Percentiles rank a stretch among this genome's conserved stretches.
phyloP scores from a whole-genome alignment of 345 rosid species.

The Hibiscus syriacus region DNA sequence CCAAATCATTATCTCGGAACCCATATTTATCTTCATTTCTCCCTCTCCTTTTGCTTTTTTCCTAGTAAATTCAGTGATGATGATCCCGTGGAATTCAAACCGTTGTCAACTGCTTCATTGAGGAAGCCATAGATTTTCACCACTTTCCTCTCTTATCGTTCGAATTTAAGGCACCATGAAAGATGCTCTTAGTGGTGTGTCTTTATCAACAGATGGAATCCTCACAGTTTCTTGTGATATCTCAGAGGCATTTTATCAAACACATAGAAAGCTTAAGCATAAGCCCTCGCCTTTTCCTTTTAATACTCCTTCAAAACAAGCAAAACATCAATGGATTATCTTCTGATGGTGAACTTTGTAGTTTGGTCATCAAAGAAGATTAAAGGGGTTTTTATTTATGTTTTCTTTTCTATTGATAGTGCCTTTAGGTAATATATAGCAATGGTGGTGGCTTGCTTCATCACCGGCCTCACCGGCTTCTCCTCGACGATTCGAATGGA shows the following conservation, averaged over 20 bases:
- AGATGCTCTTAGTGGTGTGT: constrained; percentile 12
- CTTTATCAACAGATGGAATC: constrained; percentile 20
- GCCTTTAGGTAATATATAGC: neutral
- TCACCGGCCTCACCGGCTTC: constrained; percentile 39
- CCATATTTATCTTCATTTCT: neutral
- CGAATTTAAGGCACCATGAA: neutral
- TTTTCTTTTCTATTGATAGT: neutral
- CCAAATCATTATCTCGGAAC: neutral
- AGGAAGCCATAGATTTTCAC: neutral
- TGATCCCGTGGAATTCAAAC: neutral
- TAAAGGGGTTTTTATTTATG: neutral
- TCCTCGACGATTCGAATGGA: constrained; percentile 27
- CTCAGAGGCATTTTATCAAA: neutral
- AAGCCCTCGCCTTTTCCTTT: neutral
- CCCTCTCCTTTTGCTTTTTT: neutral
- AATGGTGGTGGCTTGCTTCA: constrained; percentile 14
- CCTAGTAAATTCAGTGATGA: neutral
- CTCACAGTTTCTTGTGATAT: constrained; percentile 1
- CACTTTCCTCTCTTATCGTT: neutral
- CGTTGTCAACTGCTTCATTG: neutral
- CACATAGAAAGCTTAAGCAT: too few species aligned
- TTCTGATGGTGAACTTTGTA: constrained; percentile 31
- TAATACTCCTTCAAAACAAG: neutral
- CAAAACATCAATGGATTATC: constrained; percentile 24
- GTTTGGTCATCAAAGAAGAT: constrained; percentile 28